Evolutionary conservation across 306 rosid species (phyloP), one percentile per base, ranked within the genome.

Genomic region (Cicer pinnatifidum): DNA sequence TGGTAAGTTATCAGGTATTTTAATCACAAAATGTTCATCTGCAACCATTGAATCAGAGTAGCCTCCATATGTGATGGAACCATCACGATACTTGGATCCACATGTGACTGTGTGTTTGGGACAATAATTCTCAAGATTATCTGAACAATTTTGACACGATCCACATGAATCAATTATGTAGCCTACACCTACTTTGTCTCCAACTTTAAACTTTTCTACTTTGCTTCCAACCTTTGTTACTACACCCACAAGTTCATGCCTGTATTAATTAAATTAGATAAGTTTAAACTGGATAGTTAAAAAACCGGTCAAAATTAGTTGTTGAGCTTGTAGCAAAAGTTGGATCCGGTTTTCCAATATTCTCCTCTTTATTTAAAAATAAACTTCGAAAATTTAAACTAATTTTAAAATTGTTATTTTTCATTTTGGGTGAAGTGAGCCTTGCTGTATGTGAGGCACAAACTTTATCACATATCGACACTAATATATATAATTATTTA

Each of bases 161-260:
- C 62, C 70, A 17, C 92, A 85, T 0, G 89, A 78, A 2, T 86
- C 86, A 17, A 85, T 77, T 64, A 84, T 0, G 82, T 74, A 71
- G 2, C 92, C 89, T 7, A 85, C 87, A 35, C 88, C 92, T 0
- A 86, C 88, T 51, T n/a, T 82, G 70, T 85, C 92, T n/a, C 88
- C 88, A 40, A 88, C 85, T 72, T 82, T 84, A 65, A 79, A 40
- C 1, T 77, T 84, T 4, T 80, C 6, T 1, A 88, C 92, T 39
- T 84, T 85, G 75, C 78, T 88, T 57, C 89, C 89, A 0, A 66
- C 56, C 11, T 45, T 41, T 6, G 56, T 66, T 11, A 66, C 71
- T 45, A 44, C 7, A 45, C 10, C 92, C 50, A 17, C 78, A 13
- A 88, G 11, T 68, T 88, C 89, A 56, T 88, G 89, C 48, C 89